These are phyloP conservation scores for Fusarium penzigii DNA, from an alignment of 2,329 filamentous ascomycete species.

Conservation along the genomic window DNA sequence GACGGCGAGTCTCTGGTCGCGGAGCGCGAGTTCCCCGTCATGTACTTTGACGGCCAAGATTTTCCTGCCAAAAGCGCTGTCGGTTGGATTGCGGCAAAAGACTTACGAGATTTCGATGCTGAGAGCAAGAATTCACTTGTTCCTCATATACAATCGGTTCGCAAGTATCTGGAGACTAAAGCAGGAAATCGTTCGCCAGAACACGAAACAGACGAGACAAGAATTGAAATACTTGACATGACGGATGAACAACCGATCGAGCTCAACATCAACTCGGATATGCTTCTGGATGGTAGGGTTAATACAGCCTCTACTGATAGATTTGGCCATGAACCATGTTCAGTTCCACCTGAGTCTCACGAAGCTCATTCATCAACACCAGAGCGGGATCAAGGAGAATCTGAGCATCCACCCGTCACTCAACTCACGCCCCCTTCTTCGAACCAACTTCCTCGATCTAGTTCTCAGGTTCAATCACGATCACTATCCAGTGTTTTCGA, in stretches of 20 bases:
- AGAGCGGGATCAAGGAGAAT: no score
- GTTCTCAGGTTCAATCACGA: background rate
- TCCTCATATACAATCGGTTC: slow-evolving; percentile 5
- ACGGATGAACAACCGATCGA: no score
- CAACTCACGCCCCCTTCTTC: background rate
- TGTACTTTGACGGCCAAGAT: slow-evolving; percentile 21
- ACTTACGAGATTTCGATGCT: slow-evolving; percentile 14
- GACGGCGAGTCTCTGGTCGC: slow-evolving; percentile 3
- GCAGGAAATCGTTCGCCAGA: no score
- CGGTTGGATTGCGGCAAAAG: slow-evolving; percentile 18
- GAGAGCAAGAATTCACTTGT: slow-evolving; percentile 1
- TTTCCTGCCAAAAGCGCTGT: slow-evolving; percentile 21
- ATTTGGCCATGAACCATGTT: no score
- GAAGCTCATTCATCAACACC: no score
- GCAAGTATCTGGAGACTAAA: slow-evolving; percentile 4
- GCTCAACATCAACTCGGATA: no score
- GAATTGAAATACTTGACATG: no score
- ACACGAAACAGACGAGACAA: no score
- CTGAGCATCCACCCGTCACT: background rate
- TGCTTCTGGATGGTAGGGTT: no score
- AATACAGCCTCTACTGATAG: no score
- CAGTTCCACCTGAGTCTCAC: no score
- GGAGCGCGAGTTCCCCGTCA: slow-evolving; percentile 19
- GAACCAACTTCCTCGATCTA: background rate
- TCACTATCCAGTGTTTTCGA: background rate